These are phyloP conservation scores for Venustampulla echinocandica DNA, from an alignment of 495 filamentous ascomycete genomes.

Conservation along the genomic window DNA sequence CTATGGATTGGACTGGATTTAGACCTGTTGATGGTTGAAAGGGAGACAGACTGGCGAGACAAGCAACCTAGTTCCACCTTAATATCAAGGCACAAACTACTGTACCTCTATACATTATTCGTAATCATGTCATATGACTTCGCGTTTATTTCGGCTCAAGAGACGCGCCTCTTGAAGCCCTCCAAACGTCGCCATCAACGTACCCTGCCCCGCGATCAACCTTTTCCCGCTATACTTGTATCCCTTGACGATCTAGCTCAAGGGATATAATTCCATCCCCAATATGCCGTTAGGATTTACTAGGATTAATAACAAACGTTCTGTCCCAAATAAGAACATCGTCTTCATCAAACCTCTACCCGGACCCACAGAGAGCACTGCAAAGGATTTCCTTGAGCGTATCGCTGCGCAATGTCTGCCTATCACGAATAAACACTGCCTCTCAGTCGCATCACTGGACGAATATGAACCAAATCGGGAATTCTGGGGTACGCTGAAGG, in stretches of 20 bases:
- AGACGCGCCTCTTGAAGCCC: not conserved
- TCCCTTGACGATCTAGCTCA: not conserved
- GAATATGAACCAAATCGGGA: slow-evolving; percentile 67
- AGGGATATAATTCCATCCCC: not conserved
- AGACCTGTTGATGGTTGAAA: no score
- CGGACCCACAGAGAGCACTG: slow-evolving; percentile 45
- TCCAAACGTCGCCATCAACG: not conserved
- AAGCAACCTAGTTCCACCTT: no score
- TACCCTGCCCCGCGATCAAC: not conserved
- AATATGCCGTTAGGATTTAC: slow-evolving; percentile 60
- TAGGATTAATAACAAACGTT: slow-evolving; percentile 55
- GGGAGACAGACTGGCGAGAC: no score
- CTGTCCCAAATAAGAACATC: slow-evolving; percentile 59
- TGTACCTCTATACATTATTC: no score
- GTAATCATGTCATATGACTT: slow-evolving; percentile 1
- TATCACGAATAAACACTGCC: slow-evolving; percentile 60
- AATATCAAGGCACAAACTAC: no score
- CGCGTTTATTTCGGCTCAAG: not conserved
- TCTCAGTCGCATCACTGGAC: slow-evolving; percentile 65
- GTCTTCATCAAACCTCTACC: slow-evolving; percentile 69
- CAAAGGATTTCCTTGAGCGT: slow-evolving; percentile 63
- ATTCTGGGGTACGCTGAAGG: slow-evolving; percentile 35
- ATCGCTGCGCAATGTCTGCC: slow-evolving; percentile 72
- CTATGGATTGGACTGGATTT: no score
- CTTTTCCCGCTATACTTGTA: not conserved